phyloP scores from a whole-genome alignment of 805 yeast species.

The Hanseniaspora guilliermondii region DNA sequence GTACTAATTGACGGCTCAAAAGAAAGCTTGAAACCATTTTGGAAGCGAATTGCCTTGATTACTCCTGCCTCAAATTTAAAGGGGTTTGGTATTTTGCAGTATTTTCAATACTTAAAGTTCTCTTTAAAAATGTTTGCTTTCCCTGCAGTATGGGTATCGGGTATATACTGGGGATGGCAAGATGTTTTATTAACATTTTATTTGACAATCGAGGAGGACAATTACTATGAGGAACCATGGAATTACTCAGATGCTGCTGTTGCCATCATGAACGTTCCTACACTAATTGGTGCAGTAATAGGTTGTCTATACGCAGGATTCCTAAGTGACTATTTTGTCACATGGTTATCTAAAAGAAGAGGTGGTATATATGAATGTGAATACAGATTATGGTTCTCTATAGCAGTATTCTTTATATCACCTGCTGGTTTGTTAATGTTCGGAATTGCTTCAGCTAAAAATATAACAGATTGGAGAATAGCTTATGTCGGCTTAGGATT shows the following conservation, averaged over 20 bases:
- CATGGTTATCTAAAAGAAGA: slow-evolving; percentile 48
- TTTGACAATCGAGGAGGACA: slow-evolving; percentile 58
- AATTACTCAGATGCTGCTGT: slow-evolving; percentile 55
- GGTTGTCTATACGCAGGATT: slow-evolving; percentile 58
- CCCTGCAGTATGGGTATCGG: slow-evolving; percentile 55
- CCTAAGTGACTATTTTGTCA: slow-evolving; percentile 46
- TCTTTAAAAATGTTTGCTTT: slow-evolving; percentile 47
- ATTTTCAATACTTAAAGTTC: slow-evolving; percentile 38
- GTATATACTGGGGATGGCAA: slow-evolving; percentile 67
- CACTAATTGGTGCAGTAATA: slow-evolving; percentile 50
- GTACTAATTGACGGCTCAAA: slow-evolving; percentile 30
- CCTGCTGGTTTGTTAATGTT: slow-evolving; percentile 53
- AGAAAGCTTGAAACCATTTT: slow-evolving; percentile 33
- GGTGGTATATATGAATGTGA: slow-evolving; percentile 56
- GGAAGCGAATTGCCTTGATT: slow-evolving; percentile 36
- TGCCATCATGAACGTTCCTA: slow-evolving; percentile 64
- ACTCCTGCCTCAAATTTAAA: slow-evolving; percentile 47
- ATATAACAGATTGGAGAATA: slow-evolving; percentile 37
- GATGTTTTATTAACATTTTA: slow-evolving; percentile 66
- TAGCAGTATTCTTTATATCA: slow-evolving; percentile 44
- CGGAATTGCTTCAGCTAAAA: slow-evolving; percentile 50
- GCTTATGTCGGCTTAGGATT: slow-evolving; percentile 51
- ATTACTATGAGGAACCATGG: slow-evolving; percentile 54
- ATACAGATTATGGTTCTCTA: slow-evolving; percentile 45
- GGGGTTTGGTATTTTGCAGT: slow-evolving; percentile 58